A percentile compares a stretch with the other conserved stretches of the same genome.
Evolutionary conservation across 2,329 filamentous ascomycete genomes (phyloP).

Genomic region (Sporothrix pseudoabietina): DNA sequence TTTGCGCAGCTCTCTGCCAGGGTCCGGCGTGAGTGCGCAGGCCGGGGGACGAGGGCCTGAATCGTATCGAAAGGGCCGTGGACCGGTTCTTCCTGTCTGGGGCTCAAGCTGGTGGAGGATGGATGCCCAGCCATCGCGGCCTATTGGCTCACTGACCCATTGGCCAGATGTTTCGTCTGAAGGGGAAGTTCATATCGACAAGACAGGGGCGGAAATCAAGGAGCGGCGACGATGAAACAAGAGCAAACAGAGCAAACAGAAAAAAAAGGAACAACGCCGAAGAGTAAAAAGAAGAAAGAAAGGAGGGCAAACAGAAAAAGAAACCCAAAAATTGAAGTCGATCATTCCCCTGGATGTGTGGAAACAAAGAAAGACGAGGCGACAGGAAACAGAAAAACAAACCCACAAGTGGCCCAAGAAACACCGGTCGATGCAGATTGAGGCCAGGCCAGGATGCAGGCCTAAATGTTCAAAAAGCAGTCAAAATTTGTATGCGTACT

Average conservation of each 20-base stretch:
- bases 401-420: not conserved
- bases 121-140: conserved; percentile 1
- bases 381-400: not conserved
- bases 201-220: conserved; percentile 19
- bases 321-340: not conserved
- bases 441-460: not conserved
- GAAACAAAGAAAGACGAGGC: conserved; percentile 13
- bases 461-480: not conserved
- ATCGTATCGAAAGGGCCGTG: not conserved
- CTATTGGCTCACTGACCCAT: conserved; percentile 6
- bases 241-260: not conserved
- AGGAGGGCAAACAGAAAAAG: not conserved
- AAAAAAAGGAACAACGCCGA: not conserved
- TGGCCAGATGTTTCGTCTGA: conserved; percentile 24
- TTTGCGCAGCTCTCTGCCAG: conserved; percentile 16
- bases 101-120: not conserved
- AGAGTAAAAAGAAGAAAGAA: not conserved
- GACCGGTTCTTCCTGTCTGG: not conserved
- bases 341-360: not conserved
- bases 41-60: not conserved
- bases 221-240: conserved; percentile 2
- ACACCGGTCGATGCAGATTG: not conserved
- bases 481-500: not conserved
- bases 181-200: not conserved
- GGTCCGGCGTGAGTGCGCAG: not conserved